Base-by-base conservation (phyloP, 345 rosid genomes). In the Acer negundo region DNA sequence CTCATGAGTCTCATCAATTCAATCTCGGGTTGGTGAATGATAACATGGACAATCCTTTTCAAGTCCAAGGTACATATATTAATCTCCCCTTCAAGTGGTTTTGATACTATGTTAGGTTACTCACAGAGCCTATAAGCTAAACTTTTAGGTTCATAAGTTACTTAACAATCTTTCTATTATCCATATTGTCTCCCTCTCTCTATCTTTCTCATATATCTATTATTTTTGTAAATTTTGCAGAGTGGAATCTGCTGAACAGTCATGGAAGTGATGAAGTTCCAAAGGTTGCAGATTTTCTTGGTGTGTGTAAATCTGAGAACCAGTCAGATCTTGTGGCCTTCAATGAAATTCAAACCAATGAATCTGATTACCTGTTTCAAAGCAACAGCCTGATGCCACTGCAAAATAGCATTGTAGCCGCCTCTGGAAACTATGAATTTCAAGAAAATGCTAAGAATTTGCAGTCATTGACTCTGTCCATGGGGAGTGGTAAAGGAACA, bases 211-310 rank as follows among this genome's bases (percentile, higher is more conserved):
- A 8, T 7, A 42, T 42, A 42, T 1, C 2, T 46, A 10, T 10
- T 46, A 9, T 46, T 51, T 9, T 64, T n/a, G 19, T 67, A 56
- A 59, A 9, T 46, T 78, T 49, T 47, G 31, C 77, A 94, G 99
- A 92, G 71, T 96, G 99, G 99, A 89, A 85, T 81, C 68, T 92
- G 87, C 84, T 89, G 26, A 91, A 89, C 75, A 70, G 84, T 65
- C 92, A 91, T 42, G 90, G 90, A 15, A 82, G 87, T 72, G 87
- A 83, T 64, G 97, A 90, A 35, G 91, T 89, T 44, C 99, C 98
- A n/a, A 94, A 94, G 86, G 90, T 96, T 31, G 98, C 98, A 4
- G 99, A 96, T 84, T 96, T 96, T 78, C 87, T 96, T 49, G 99
- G 99, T 19, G 98, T 94, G 69, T 85, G 88, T 86, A 96, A 94